Base-by-base conservation (phyloP, 371 early-diverging fungal genomes). In the Capillidium heterosporum region DNA sequence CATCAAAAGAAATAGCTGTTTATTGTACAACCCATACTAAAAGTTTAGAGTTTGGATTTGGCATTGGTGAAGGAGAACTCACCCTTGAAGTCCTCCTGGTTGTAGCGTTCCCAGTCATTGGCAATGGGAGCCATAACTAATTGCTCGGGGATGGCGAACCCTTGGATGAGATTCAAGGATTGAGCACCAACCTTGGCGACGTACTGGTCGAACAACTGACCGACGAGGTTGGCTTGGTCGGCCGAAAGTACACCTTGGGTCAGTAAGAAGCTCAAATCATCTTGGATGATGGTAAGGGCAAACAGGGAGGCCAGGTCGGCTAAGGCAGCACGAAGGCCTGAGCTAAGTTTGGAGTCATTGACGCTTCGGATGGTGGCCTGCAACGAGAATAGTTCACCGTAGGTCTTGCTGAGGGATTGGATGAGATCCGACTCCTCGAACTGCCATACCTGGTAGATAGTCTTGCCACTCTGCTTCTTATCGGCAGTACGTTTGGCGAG, bases 361-460 rank as follows among this genome's bases (percentile, higher is more conserved):
- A 74, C 52, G 26, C 58, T 68, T 43, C 60, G 56, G 24, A 70
- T 29, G 21, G 71, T 61, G 65, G 75, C 70, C 47, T 82, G 78
- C 31, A 79, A 59, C 52, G 66, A 68, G 35, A 82, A 69, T 31
- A 80, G 67, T 61, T 83, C 82, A 52, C 84, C 85, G 55, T 71
- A 74, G 17, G 82, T 71, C 47, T 70, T 65, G 24, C 80, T 71
- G 1, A 73, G 57, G 5, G 67, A 71, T 64, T 85, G 84, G 56
- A 85, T 77, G 1, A 66, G 59, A 50, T 83, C 82, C 23, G 74
- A 72, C 63, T 81, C 78, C 59, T 79, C 69, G 43, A 65, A 60
- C 82, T 84, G 81, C 85, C 85, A 85, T 39, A 79, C 74, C 32
- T 83, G 77, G 59, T 76, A 82, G 61, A 82, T 41, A 5, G 56